A percentile compares a stretch with the other conserved stretches of the same genome.
Conservation (phyloP, 2,329 filamentous ascomycete genomes). For the Cladosporium sp. region DNA sequence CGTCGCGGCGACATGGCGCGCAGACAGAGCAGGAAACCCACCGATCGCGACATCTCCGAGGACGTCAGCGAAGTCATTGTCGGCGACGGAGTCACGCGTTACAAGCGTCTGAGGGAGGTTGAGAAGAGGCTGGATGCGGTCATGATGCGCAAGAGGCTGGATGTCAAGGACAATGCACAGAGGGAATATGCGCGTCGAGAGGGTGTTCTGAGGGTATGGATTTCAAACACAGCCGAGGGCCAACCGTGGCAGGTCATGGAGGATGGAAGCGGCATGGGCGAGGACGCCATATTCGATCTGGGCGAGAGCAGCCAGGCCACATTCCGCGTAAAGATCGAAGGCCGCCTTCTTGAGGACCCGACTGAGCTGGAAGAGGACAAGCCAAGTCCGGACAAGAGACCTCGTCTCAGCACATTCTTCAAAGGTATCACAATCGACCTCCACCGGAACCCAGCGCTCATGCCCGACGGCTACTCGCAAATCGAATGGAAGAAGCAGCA, state of each 20-base stretch:
- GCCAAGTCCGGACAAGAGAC: slow-evolving; percentile 41
- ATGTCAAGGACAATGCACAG: slow-evolving; percentile 82
- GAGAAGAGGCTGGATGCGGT: slow-evolving; percentile 88
- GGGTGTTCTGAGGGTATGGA: slow-evolving; percentile 87
- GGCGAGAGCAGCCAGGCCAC: slow-evolving; percentile 73
- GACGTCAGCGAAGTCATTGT: slow-evolving; percentile 75
- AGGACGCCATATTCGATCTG: slow-evolving; percentile 75
- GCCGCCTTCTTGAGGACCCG: slow-evolving; percentile 66
- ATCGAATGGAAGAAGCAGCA: slow-evolving; percentile 88
- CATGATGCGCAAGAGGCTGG: slow-evolving; percentile 90
- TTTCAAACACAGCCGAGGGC: slow-evolving; percentile 90
- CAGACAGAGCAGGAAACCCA: slow-evolving; percentile 82
- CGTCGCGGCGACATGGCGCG: slow-evolving; percentile 60
- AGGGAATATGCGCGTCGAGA: slow-evolving; percentile 52
- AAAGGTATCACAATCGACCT: slow-evolving; percentile 70
- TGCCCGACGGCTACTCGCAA: slow-evolving; percentile 60
- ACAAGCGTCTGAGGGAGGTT: slow-evolving; percentile 79
- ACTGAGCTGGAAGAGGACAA: slow-evolving; percentile 51
- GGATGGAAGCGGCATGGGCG: slow-evolving; percentile 54
- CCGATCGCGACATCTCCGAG: slow-evolving; percentile 91
- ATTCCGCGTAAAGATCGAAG: slow-evolving; percentile 91
- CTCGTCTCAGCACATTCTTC: slow-evolving; percentile 75
- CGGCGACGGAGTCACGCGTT: slow-evolving; percentile 77
- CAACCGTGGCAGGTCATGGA: slow-evolving; percentile 82
- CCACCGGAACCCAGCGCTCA: slow-evolving; percentile 61